Conservation (phyloP, 2,329 filamentous ascomycete genomes). For the Xylariales sp. region DNA sequence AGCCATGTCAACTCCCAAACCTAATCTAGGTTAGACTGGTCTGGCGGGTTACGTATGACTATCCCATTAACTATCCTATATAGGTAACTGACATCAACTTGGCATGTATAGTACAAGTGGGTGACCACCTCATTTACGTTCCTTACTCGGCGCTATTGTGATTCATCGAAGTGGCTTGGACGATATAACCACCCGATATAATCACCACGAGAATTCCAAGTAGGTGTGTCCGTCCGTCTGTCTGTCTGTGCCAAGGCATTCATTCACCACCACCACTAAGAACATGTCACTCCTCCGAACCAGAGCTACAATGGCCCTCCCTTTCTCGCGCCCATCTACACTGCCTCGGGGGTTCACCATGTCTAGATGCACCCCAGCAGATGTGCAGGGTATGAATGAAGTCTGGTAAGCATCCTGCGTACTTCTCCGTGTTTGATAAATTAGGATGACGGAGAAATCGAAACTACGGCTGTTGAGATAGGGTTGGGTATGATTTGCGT, state of each 20-base stretch:
- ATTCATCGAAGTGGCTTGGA: too few species aligned
- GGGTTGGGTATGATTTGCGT: not conserved
- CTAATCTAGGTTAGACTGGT: too few species aligned
- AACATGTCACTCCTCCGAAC: not conserved
- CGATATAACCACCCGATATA: not conserved
- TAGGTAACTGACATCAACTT: too few species aligned
- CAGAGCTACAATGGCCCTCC: slow-evolving; percentile 20
- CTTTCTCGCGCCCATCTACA: slow-evolving; percentile 29
- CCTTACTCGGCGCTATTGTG: not conserved
- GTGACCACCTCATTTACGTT: too few species aligned
- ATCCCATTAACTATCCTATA: too few species aligned
- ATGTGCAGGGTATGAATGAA: slow-evolving; percentile 40
- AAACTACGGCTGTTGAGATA: not conserved
- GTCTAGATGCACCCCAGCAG: slow-evolving; percentile 42
- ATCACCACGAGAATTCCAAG: not conserved
- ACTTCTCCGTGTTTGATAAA: not conserved
- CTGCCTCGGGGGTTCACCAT: slow-evolving; percentile 41
- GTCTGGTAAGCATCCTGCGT: slow-evolving; percentile 41
- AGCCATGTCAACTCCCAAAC: not conserved
- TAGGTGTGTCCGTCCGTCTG: not conserved
- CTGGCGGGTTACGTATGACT: too few species aligned
- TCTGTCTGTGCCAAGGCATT: not conserved
- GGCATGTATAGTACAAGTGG: too few species aligned
- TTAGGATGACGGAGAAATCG: not conserved
- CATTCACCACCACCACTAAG: too few species aligned